phyloP scores from a whole-genome alignment of 495 filamentous ascomycete genomes.

The Penicillium steckii region DNA sequence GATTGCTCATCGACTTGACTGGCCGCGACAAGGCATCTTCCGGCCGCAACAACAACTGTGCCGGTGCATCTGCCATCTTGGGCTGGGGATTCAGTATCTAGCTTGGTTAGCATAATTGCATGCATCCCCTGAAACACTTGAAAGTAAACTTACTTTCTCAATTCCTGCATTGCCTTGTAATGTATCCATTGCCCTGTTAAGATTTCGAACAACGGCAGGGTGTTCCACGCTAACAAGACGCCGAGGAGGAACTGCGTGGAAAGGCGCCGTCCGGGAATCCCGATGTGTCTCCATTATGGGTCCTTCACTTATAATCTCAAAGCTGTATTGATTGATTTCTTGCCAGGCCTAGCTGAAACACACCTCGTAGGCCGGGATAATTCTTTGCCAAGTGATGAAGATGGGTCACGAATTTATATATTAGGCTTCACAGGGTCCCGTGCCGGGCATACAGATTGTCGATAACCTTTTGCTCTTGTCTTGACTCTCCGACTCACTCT shows the following conservation, averaged over 20 bases:
- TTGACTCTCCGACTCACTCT: background rate
- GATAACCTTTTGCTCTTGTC: too few relatives aligned
- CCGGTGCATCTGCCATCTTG: conserved; percentile 37
- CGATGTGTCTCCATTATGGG: conserved; percentile 21
- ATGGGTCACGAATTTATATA: background rate
- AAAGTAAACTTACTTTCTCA: conserved; percentile 52
- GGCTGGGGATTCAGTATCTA: conserved; percentile 42
- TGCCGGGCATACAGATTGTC: too few relatives aligned
- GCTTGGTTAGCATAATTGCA: conserved; percentile 7
- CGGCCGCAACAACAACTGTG: conserved; percentile 64
- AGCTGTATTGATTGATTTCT: too few relatives aligned
- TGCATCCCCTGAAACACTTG: too few relatives aligned
- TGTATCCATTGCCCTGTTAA: conserved; percentile 78
- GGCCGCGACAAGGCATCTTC: conserved; percentile 76
- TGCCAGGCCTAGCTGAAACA: too few relatives aligned
- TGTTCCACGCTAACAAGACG: conserved; percentile 81
- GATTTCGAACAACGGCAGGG: conserved; percentile 76
- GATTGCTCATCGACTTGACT: conserved; percentile 64
- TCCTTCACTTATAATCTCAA: background rate
- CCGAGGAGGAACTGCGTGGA: conserved; percentile 59
- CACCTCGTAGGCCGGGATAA: too few relatives aligned
- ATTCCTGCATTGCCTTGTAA: conserved; percentile 68
- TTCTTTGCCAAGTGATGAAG: too few relatives aligned
- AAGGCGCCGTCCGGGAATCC: conserved; percentile 44
- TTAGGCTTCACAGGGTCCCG: background rate